Percentiles rank a stretch among this genome's conserved stretches.
These are phyloP conservation scores for Rubia tinctorum DNA, from an alignment of 305 asterid genomes.

Conservation along the genomic window DNA sequence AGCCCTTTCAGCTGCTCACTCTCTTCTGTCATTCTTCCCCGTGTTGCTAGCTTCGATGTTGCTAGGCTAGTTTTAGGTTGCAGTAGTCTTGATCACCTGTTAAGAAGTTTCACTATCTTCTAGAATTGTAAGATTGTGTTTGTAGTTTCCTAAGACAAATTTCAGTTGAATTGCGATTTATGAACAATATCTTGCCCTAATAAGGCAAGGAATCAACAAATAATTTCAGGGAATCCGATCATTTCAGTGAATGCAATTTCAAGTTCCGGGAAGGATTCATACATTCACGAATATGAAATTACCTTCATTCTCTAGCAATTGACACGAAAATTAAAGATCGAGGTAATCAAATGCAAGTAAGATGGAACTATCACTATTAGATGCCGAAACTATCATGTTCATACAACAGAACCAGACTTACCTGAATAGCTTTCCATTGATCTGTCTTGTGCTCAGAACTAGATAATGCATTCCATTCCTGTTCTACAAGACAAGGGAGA, in stretches of 20 bases:
- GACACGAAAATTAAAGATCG: neutral
- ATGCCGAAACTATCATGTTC: neutral
- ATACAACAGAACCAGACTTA: neutral
- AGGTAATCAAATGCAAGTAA: neutral
- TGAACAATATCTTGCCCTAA: neutral
- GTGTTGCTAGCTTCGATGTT: neutral
- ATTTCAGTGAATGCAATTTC: neutral
- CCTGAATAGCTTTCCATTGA: neutral
- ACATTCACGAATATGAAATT: neutral
- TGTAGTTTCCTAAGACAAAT: neutral
- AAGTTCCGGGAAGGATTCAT: neutral
- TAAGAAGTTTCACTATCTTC: neutral
- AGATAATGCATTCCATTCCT: neutral
- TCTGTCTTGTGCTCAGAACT: neutral
- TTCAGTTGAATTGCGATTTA: neutral
- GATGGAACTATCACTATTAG: neutral
- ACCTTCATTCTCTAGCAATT: neutral
- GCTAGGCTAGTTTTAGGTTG: slow-evolving; percentile 3
- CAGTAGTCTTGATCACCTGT: neutral
- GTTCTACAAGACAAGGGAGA: neutral
- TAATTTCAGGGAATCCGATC: neutral
- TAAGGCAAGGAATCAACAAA: neutral
- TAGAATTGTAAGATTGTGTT: neutral
- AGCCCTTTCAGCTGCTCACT: slow-evolving; percentile 38
- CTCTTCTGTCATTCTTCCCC: slow-evolving; percentile 56